Percentiles rank a stretch among this genome's conserved stretches.
Conservation (phyloP, 139 green algal genomes). For the Chlorella sp. region DNA sequence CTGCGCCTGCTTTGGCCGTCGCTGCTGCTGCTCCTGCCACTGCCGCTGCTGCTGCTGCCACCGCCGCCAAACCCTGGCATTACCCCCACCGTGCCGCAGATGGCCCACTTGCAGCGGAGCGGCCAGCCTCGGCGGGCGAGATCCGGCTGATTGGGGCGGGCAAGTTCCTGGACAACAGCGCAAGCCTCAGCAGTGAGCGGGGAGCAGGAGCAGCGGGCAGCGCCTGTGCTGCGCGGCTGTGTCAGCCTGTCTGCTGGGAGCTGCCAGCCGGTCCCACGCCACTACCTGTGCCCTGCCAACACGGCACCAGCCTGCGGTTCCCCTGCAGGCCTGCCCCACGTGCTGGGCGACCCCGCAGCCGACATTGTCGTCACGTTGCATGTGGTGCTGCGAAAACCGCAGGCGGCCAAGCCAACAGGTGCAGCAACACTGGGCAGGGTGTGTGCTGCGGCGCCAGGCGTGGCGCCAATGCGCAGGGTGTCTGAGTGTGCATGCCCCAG, state of each 20-base stretch:
- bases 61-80: too few species aligned
- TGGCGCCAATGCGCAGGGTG: too few species aligned
- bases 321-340: constrained; percentile 15
- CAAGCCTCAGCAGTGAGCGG: constrained; percentile 26
- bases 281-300: too few species aligned
- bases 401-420: constrained; percentile 13
- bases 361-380: constrained; percentile 40
- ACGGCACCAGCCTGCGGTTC: neutral
- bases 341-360: neutral
- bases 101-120: constrained; percentile 7
- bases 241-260: too few species aligned
- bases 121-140: constrained; percentile 12
- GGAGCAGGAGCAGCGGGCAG: too few species aligned
- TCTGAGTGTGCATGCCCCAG: too few species aligned
- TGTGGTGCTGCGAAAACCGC: constrained; percentile 34
- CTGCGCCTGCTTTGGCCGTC: too few species aligned
- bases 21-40: neutral
- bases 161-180: constrained; percentile 34
- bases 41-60: neutral
- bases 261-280: too few species aligned
- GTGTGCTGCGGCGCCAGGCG: too few species aligned
- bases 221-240: too few species aligned
- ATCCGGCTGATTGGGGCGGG: constrained; percentile 37
- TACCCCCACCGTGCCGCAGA: constrained; percentile 39
- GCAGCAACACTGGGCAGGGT: neutral